A percentile compares a stretch with the other conserved stretches of the same genome.
phyloP scores from a whole-genome alignment of 2,329 filamentous ascomycete genomes.

The Talaromyces sp. region DNA sequence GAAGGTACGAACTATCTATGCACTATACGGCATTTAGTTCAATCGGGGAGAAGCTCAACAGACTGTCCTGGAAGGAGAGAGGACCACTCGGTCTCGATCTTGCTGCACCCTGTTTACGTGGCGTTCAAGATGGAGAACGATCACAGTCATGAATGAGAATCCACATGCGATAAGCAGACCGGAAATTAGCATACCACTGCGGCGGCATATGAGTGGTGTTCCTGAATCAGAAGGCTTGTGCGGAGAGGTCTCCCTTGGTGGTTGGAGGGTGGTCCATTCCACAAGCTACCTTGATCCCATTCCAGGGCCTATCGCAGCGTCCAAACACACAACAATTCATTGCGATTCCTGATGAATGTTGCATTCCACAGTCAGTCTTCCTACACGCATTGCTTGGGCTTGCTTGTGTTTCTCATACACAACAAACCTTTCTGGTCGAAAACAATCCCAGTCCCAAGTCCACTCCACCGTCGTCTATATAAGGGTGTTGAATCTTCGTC shows the following conservation, averaged over 20 bases:
- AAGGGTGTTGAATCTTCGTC: conserved; percentile 22
- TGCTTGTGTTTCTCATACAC: conserved; percentile 1
- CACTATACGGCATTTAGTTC: neutral
- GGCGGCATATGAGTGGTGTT: conserved; percentile 8
- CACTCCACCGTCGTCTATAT: conserved; percentile 30
- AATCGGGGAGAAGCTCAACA: neutral
- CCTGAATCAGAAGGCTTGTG: conserved; percentile 11
- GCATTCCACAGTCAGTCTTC: conserved; percentile 27
- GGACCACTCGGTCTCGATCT: conserved; percentile 9
- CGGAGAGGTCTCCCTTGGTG: neutral
- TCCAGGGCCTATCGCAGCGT: conserved; percentile 7
- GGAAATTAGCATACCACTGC: conserved; percentile 12
- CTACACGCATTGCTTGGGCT: conserved; percentile 1
- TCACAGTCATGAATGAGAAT: neutral
- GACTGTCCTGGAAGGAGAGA: neutral
- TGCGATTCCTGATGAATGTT: conserved; percentile 22
- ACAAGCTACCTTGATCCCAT: conserved; percentile 12
- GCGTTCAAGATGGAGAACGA: neutral
- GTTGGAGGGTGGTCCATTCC: conserved; percentile 25
- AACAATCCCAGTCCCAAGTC: conserved; percentile 15
- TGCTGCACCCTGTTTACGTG: neutral
- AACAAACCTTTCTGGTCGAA: conserved; percentile 13
- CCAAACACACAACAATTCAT: conserved; percentile 16
- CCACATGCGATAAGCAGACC: neutral
- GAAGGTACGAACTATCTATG: neutral